These are phyloP conservation scores for Phascolomyces articulosus DNA, from an alignment of 371 early-diverging fungal genomes.

Conservation along the genomic window DNA sequence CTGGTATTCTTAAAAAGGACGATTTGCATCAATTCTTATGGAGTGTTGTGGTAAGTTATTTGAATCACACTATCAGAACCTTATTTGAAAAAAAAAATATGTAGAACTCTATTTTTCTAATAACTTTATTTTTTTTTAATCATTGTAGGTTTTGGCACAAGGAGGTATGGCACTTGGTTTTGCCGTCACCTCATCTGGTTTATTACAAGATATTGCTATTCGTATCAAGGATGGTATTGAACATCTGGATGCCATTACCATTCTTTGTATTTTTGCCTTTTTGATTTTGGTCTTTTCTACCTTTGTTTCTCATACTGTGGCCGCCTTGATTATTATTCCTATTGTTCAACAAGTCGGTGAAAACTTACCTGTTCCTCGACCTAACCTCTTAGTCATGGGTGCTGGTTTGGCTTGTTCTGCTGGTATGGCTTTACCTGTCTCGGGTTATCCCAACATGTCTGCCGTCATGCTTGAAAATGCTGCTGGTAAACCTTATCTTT, in stretches of 20 bases:
- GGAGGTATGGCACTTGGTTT: constrained; percentile 90
- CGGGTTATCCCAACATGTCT: constrained; percentile 95
- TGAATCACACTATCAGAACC: constrained; percentile 58
- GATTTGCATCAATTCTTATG: constrained; percentile 93
- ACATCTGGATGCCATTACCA: constrained; percentile 64
- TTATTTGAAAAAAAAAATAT: background rate
- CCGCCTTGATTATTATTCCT: constrained; percentile 83
- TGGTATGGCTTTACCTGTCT: constrained; percentile 79
- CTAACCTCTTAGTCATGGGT: constrained; percentile 88
- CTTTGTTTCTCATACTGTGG: constrained; percentile 96
- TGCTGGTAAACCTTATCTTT: constrained; percentile 86
- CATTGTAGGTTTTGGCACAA: constrained; percentile 82
- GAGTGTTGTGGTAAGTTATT: constrained; percentile 92
- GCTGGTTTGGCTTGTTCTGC: constrained; percentile 55
- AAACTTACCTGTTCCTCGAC: constrained; percentile 75
- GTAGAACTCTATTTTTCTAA: too few species aligned
- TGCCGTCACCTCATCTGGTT: constrained; percentile 24
- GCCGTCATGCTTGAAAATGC: constrained; percentile 93
- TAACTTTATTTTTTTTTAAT: background rate
- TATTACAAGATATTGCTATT: constrained; percentile 79
- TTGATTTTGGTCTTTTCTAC: constrained; percentile 84
- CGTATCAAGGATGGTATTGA: constrained; percentile 69
- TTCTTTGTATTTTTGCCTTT: constrained; percentile 68
- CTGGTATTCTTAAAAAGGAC: constrained; percentile 90
- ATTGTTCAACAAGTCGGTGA: constrained; percentile 81